Conservation (phyloP, 2,329 filamentous ascomycete genomes). For the Raffaelea deltoideospora region DNA sequence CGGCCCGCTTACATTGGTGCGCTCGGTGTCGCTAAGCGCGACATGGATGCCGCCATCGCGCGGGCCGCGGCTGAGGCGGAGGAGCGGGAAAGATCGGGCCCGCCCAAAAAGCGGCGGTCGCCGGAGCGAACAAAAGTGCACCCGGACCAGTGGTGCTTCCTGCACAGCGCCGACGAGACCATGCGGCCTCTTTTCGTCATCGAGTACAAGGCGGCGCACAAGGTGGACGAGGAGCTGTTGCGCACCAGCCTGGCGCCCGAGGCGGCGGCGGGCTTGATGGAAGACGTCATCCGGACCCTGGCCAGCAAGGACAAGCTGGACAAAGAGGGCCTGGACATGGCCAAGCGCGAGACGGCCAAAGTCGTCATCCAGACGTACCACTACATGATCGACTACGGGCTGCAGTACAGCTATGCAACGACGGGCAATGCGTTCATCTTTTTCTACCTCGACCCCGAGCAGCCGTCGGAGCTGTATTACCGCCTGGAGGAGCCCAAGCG, state of each 20-base stretch:
- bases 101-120: not conserved
- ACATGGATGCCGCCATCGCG: slow-evolving; percentile 1
- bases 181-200: slow-evolving; percentile 4
- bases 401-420: slow-evolving; percentile 3
- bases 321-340: not conserved
- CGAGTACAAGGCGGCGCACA: slow-evolving; percentile 6
- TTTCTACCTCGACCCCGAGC: not conserved
- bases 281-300: not conserved
- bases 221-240: not conserved
- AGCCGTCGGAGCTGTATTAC: slow-evolving; percentile 2
- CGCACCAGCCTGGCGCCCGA: not conserved
- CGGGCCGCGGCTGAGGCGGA: not conserved
- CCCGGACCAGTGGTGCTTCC: slow-evolving; percentile 5
- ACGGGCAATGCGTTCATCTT: slow-evolving; percentile 3
- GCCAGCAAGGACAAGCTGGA: not conserved
- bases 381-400: slow-evolving; percentile 6
- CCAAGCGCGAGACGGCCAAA: slow-evolving; percentile 1
- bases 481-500: slow-evolving; percentile 2
- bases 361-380: slow-evolving; percentile 3
- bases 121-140: slow-evolving; percentile 1
- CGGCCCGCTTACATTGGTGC: slow-evolving; percentile 2
- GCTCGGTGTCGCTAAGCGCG: slow-evolving; percentile 1
- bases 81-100: slow-evolving; percentile 1
- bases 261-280: slow-evolving; percentile 1
- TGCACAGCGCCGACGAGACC: not conserved